These are phyloP conservation scores for Gaeumannomyces tritici DNA, from an alignment of 2,329 filamentous ascomycete species.

Conservation along the genomic window DNA sequence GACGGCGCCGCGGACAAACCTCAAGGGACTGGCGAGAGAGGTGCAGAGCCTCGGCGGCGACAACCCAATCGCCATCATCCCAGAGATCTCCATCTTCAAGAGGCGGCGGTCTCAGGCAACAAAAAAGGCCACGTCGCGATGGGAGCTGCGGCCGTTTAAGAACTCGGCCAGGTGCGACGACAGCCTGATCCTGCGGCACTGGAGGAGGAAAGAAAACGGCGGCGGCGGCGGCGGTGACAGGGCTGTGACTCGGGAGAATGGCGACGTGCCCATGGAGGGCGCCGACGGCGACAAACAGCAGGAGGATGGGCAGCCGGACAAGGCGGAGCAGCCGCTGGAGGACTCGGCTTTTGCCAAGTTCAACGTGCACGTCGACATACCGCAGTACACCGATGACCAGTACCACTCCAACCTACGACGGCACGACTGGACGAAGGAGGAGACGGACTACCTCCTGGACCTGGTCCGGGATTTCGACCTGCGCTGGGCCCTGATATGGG, in stretches of 20 bases:
- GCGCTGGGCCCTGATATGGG: slow-evolving; percentile 84
- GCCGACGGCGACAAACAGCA: slow-evolving; percentile 15
- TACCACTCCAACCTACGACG: slow-evolving; percentile 68
- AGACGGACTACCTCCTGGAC: slow-evolving; percentile 84
- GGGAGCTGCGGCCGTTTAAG: slow-evolving; percentile 61
- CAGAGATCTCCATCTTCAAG: slow-evolving; percentile 47
- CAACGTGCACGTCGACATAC: slow-evolving; percentile 71
- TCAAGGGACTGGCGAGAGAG: slow-evolving; percentile 56
- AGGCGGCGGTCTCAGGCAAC: slow-evolving; percentile 41
- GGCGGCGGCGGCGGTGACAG: background rate
- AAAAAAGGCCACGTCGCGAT: slow-evolving; percentile 47
- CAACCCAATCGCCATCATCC: slow-evolving; percentile 58
- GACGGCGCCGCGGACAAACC: slow-evolving; percentile 39
- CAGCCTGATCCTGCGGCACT: slow-evolving; percentile 63
- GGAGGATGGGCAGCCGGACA: slow-evolving; percentile 4
- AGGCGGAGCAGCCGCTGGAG: slow-evolving; percentile 24
- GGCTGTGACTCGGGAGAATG: background rate
- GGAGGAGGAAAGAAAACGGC: slow-evolving; percentile 51
- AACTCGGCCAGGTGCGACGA: slow-evolving; percentile 69
- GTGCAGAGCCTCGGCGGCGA: slow-evolving; percentile 57
- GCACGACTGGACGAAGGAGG: slow-evolving; percentile 78
- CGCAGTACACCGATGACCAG: slow-evolving; percentile 77
- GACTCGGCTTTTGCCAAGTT: slow-evolving; percentile 73
- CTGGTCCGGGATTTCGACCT: slow-evolving; percentile 71
- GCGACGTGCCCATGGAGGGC: slow-evolving; percentile 21